phyloP scores from a whole-genome alignment of 164 flowering plant species.

The Sedum album region DNA sequence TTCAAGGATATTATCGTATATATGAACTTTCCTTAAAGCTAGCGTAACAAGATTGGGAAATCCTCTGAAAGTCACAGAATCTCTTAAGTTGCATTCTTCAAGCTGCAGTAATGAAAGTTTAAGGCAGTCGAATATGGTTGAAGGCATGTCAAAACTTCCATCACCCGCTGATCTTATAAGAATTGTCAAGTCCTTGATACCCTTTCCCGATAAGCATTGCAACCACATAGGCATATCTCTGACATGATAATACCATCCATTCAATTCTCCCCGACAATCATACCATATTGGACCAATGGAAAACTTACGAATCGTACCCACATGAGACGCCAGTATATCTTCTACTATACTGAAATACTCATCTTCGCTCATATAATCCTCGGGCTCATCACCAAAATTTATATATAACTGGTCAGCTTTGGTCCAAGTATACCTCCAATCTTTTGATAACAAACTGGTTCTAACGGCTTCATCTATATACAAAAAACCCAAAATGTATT shows the following conservation, averaged over 20 bases:
- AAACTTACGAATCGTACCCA: neutral
- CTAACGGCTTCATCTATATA: neutral
- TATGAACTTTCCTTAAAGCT: neutral
- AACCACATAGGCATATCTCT: neutral
- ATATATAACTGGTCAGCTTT: neutral
- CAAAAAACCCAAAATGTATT: neutral
- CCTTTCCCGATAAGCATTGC: no score
- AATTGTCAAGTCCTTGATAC: no score
- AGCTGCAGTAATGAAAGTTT: no score
- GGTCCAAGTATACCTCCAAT: neutral
- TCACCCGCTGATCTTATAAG: no score
- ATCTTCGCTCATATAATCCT: neutral
- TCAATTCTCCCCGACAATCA: neutral
- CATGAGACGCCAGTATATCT: neutral
- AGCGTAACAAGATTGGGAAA: no score
- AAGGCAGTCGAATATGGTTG: no score
- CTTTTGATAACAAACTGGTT: neutral
- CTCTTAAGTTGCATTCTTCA: no score
- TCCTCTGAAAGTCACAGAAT: no score
- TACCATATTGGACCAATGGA: neutral
- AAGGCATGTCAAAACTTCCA: no score
- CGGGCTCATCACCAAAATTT: neutral
- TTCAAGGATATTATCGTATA: no score
- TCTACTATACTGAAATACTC: neutral
- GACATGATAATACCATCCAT: neutral